Percentiles rank a stretch among this genome's conserved stretches.
These are phyloP conservation scores for Trichosporon coremiiforme DNA, from an alignment of 1,284 basidiomycete species.

Conservation along the genomic window DNA sequence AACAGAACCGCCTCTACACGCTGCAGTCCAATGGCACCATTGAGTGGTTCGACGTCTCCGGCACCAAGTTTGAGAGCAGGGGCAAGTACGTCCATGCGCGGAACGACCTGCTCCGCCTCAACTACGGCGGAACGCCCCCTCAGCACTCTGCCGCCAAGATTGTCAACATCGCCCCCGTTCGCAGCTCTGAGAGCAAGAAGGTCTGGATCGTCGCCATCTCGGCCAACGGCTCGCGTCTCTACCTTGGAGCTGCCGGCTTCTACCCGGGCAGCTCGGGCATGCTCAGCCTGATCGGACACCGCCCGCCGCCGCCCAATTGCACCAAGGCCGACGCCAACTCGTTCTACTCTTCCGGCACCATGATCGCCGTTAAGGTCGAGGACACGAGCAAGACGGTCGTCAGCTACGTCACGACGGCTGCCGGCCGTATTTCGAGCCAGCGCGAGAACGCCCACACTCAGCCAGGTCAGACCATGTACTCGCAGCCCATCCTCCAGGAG, in stretches of 20 bases:
- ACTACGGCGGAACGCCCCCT: slow-evolving; percentile 29
- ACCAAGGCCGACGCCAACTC: slow-evolving; percentile 34
- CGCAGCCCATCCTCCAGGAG: slow-evolving; percentile 42
- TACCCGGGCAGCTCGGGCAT: slow-evolving; percentile 19
- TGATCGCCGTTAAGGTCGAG: slow-evolving; percentile 43
- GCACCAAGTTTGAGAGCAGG: slow-evolving; percentile 37
- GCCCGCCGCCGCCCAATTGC: slow-evolving; percentile 42
- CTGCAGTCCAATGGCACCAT: slow-evolving; percentile 45
- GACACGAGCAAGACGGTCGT: slow-evolving; percentile 27
- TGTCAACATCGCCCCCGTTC: slow-evolving; percentile 52
- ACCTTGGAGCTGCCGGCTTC: slow-evolving; percentile 25
- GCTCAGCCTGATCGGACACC: slow-evolving; percentile 26
- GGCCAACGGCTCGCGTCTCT: slow-evolving; percentile 58
- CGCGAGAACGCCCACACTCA: slow-evolving; percentile 44
- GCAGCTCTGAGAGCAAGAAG: slow-evolving; percentile 56
- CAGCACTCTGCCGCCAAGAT: slow-evolving; percentile 35
- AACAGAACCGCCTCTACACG: slow-evolving; percentile 45
- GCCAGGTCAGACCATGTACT: slow-evolving; percentile 19
- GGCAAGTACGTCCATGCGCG: slow-evolving; percentile 36
- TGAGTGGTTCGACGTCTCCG: slow-evolving; percentile 43
- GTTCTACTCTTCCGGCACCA: slow-evolving; percentile 50
- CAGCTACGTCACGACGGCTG: slow-evolving; percentile 40
- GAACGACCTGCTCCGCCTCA: slow-evolving; percentile 32
- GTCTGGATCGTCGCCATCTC: slow-evolving; percentile 79
- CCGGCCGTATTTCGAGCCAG: slow-evolving; percentile 43